Conservation (phyloP, 2,329 filamentous ascomycete genomes). For the Aspergillus eucalypticola region DNA sequence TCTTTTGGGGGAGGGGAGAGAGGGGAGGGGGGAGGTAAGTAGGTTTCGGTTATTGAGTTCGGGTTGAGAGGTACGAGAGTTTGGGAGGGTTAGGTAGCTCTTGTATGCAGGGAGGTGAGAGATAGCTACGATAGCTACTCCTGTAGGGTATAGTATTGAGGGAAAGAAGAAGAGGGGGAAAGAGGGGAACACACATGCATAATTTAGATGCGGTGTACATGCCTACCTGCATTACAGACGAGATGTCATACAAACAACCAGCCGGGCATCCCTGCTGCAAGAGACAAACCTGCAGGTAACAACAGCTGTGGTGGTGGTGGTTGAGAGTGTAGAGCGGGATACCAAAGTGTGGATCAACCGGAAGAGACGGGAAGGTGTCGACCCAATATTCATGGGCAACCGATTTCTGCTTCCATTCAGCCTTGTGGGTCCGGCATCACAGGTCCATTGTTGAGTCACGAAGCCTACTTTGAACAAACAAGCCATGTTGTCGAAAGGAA, state of each 20-base stretch:
- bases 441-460: background rate
- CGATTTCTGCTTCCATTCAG: background rate
- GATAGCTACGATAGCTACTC: background rate
- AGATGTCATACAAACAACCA: too few relatives aligned
- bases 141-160: too few relatives aligned
- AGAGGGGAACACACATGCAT: too few relatives aligned
- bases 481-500: too few relatives aligned
- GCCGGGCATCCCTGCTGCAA: background rate
- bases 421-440: constrained; percentile 4
- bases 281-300: background rate
- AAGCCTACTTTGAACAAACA: background rate
- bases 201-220: too few relatives aligned
- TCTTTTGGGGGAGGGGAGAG: too few relatives aligned
- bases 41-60: background rate
- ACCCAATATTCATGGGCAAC: too few relatives aligned
- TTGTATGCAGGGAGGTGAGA: background rate
- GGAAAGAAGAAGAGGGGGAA: too few relatives aligned
- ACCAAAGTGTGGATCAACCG: background rate
- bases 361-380: background rate
- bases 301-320: background rate
- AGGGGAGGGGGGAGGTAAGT: background rate
- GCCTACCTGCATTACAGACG: too few relatives aligned
- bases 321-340: too few relatives aligned
- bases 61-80: too few relatives aligned
- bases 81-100: too few relatives aligned